These are phyloP conservation scores for Trichoderma guizhouense DNA, from an alignment of 2,329 filamentous ascomycete species.

Conservation along the genomic window DNA sequence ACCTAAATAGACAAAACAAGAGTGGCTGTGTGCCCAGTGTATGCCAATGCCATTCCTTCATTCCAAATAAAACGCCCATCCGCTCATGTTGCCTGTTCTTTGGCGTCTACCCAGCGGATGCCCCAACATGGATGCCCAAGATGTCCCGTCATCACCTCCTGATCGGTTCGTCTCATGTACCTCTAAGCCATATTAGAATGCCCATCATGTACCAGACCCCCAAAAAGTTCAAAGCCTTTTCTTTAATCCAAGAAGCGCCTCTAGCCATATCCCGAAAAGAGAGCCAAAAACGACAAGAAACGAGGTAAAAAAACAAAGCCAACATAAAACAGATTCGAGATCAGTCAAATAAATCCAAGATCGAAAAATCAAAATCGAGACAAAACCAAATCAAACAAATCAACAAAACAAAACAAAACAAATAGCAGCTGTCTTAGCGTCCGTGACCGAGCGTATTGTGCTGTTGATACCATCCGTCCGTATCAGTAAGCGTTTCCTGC, in stretches of 20 bases:
- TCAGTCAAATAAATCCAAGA: not conserved
- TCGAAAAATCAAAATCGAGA: not conserved
- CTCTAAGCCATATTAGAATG: slow-evolving; percentile 1
- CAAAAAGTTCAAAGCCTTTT: slow-evolving; percentile 10
- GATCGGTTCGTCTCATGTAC: not conserved
- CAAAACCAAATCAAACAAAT: not conserved
- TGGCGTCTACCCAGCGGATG: not conserved
- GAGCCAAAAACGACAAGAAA: not conserved
- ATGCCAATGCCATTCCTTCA: not conserved
- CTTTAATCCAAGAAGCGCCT: slow-evolving; percentile 17
- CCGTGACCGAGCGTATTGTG: not conserved
- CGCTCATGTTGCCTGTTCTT: not conserved
- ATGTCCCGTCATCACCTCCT: not conserved
- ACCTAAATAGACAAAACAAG: not conserved
- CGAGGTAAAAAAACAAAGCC: not conserved
- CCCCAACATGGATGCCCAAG: not conserved
- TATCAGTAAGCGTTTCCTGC: not conserved
- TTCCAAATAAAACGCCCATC: slow-evolving; percentile 1
- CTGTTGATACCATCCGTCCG: slow-evolving; percentile 8
- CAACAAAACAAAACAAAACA: slow-evolving; percentile 15
- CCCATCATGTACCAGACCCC: not conserved
- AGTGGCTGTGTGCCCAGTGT: slow-evolving; percentile 1
- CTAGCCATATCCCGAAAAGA: slow-evolving; percentile 12
- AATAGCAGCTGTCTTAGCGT: slow-evolving; percentile 6
- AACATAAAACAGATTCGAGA: not conserved